Base-by-base conservation (phyloP, 2,329 filamentous ascomycete genomes). In the Phoma sp. region DNA sequence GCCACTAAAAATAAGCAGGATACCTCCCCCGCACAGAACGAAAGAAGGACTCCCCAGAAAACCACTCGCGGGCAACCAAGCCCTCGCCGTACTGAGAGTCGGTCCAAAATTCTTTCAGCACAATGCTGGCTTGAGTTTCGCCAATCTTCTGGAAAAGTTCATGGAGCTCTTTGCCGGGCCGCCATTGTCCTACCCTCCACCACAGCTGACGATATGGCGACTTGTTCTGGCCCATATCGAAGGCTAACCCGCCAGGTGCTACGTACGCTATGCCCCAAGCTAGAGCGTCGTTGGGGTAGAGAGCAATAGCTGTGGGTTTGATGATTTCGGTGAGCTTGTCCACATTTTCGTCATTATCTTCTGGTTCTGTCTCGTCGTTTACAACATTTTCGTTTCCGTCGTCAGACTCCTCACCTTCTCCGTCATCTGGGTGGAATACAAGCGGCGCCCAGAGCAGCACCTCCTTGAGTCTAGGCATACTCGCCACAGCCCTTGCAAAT, bases 401-500 rank as follows among this genome's bases (percentile, higher is more conserved):
- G 4, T 41, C 36, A 29, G 33, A 25, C 10, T 47, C 43, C 10
- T 25, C 36, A 32, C 8, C 36, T 13, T 46, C 22, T 4, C 31
- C 40, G 17, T 51, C 46, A n/a, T 21, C 4, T 4, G 43, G 24
- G 31, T 52, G 21, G 24, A 50, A 65, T 6, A 7, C 35, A 27
- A 65, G 49, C 6, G 51, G 49, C 6, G 47, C 43, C 53, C 58
- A 64, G 1, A 66, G 37, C n/a, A 36, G n/a, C 7, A 52, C 49
- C 10, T 61, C 29, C 43, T 49, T 47, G 7, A 66, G 38, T 13
- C 27, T 31, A 0, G 47, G 37, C 62, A 67, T 67, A 9, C 45
- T 49, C 4, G 60, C n/a, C 12, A 57, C 55, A n/a, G 62, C 64
- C 33, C 55, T 58, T 17, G 64, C 58, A 43, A 65, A 65, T 2